Percentiles rank a stretch among this genome's conserved stretches.
These are phyloP conservation scores for Backusella circina DNA, from an alignment of 192 early-diverging fungal genomes.

Conservation along the genomic window DNA sequence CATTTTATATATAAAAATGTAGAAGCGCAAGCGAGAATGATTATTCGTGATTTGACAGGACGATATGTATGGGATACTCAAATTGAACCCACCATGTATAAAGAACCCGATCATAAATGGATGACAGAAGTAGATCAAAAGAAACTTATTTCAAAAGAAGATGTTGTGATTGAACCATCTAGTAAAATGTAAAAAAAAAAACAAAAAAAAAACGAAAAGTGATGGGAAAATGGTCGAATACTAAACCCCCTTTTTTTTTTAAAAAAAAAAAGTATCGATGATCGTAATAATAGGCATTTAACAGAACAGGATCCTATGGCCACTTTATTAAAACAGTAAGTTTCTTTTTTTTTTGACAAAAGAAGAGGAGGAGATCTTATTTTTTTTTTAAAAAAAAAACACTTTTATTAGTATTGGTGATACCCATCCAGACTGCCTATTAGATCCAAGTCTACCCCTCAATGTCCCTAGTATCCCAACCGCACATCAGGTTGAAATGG, in stretches of 20 bases:
- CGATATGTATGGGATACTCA: conserved; percentile 79
- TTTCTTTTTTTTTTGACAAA: no score
- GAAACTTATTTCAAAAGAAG: not conserved
- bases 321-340: conserved; percentile 18
- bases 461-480: conserved; percentile 25
- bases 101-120: not conserved
- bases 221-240: no score
- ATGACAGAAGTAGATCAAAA: not conserved
- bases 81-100: conserved; percentile 24
- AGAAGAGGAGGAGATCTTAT: no score
- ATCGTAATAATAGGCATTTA: not conserved
- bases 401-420: conserved; percentile 43
- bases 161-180: not conserved
- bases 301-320: conserved; percentile 4
- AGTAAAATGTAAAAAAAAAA: not conserved
- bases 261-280: not conserved
- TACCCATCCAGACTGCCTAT: conserved; percentile 57
- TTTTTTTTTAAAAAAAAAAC: no score
- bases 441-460: conserved; percentile 40
- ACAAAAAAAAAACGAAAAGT: not conserved
- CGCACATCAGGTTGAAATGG: conserved; percentile 13
- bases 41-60: conserved; percentile 75
- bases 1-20: no score
- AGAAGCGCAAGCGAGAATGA: conserved; percentile 51
- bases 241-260: not conserved